Percentiles rank a stretch among this genome's conserved stretches.
Evolutionary conservation across 1,139 yeast genomes (phyloP).

Genomic region (Yamadazyma sp.): DNA sequence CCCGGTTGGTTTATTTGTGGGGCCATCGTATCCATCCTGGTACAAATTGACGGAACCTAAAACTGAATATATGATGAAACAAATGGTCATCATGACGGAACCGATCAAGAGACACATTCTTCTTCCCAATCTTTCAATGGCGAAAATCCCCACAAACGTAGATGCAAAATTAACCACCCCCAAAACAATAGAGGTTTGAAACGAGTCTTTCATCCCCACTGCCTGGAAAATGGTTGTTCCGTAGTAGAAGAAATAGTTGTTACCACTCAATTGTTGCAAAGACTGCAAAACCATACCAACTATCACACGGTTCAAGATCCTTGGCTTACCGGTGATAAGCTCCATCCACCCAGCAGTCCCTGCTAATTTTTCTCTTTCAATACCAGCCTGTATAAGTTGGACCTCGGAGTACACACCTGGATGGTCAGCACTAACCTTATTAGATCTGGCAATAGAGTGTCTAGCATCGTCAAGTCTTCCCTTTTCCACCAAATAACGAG

Average conservation of each 20-base stretch:
- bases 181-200: constrained; percentile 70
- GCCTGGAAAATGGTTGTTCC: constrained; percentile 78
- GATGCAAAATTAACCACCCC: constrained; percentile 78
- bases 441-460: constrained; percentile 58
- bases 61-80: constrained; percentile 60
- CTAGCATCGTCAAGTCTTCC: constrained; percentile 43
- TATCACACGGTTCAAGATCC: constrained; percentile 58
- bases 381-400: constrained; percentile 61
- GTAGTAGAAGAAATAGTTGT: constrained; percentile 79
- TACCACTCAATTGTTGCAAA: constrained; percentile 77
- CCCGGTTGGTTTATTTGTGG: constrained; percentile 50
- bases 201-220: constrained; percentile 71
- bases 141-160: constrained; percentile 63
- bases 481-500: constrained; percentile 47
- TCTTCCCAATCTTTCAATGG: constrained; percentile 71
- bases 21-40: constrained; percentile 43
- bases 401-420: constrained; percentile 57
- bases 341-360: constrained; percentile 72
- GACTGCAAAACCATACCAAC: constrained; percentile 66
- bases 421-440: constrained; percentile 58
- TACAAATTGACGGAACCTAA: constrained; percentile 61
- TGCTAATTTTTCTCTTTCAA: constrained; percentile 61
- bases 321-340: constrained; percentile 64
- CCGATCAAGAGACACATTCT: constrained; percentile 59
- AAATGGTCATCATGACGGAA: constrained; percentile 50